Base-by-base conservation (phyloP, 345 rosid genomes). In the Syzygium grande region DNA sequence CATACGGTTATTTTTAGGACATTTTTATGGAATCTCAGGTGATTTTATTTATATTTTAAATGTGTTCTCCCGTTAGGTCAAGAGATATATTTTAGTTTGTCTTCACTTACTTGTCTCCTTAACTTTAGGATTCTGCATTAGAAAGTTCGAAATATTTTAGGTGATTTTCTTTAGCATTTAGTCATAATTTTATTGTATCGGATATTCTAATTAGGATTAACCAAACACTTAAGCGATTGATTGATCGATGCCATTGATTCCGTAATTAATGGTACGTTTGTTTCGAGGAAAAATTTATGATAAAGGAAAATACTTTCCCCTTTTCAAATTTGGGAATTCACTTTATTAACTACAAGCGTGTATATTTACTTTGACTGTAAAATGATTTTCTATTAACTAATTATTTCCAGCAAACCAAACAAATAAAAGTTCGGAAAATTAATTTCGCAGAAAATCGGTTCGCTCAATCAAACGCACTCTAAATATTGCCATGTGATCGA, bases 261-360 rank as follows among this genome's bases (percentile, higher is more conserved):
- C 3, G 0, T 22, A 34, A 30, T 73, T 73, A 34, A 73, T 3
- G 5, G 2, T 4, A 0, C 0, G 0, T 34, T 34, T 17, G 0
- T 34, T 73, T 73, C 0, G 0, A 3, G 3, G 2, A 10, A 73
- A 73, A 73, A 0, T 73, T 1, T 38, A 73, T 10, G 49, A 73
- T 11, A 73, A 73, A 21, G 0, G 49, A 38, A 73, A 19, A 19
- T 73, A 1, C 2, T 38, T 34, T 34, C 3, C 7, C 3, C 1
- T 19, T 73, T 73, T 73, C 3, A 34, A 1, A 10, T 68, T 17
- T 34, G 43, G 46, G 46, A 34, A 34, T 73, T 73, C 14, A 34
- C 34, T 11, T 73, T 73, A 5, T 34, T 34, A 73, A 4, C 4
- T 9, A 0, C 11, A 73, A 73, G 2, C 6, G 34, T 34, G 13